Base-by-base conservation (phyloP, 2,329 filamentous ascomycete genomes). In the Fusarium dimerum region DNA sequence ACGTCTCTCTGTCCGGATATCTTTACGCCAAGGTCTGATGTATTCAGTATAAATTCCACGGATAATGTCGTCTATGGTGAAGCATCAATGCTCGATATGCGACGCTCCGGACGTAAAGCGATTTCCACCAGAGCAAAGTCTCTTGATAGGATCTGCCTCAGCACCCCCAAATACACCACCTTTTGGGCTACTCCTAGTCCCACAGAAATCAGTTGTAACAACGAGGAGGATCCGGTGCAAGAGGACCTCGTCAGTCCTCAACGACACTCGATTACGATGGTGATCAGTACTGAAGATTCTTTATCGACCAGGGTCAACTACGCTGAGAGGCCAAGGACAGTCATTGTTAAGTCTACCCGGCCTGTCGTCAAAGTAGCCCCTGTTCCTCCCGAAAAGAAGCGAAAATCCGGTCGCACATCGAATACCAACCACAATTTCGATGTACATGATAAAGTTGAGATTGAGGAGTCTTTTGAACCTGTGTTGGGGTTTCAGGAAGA, bases 401-500 rank as follows among this genome's bases (percentile, higher is more conserved):
- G 55, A 20, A 64, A 62, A 56, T 57, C 54, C 50, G 63, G 59
- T 38, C 64, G 50, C 49, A 60, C 61, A 15, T 62, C 56, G 0
- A 76, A 74, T 48, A 66, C 75, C 16, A 73, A 78, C 56, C 68
- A 69, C 10, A 75, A 74, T 13, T 73, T 71, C 0, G 73, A 78
- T 60, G 67, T 69, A 2, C 65, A 63, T 7, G 59, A 69, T 2
- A 49, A 65, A 13, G 26, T 55, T 1, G 56, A 59, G 13, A 40
- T 53, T 8, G 49, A 66, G 9, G 52, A 62, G 15, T 48, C 64
- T 0, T 75, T 76, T 39, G 69, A 74, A 34, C 71, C 78, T 1
- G 73, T 83, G 1, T 70, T 87, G 18, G 76, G 79, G 0, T 67
- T 83, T 40, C 61, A 73, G 1, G 84, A 87, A 60, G 80, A 87